Evolutionary conservation across 1,139 yeast genomes (phyloP).

Genomic region (Nakaseomyces kungkrabaensis): DNA sequence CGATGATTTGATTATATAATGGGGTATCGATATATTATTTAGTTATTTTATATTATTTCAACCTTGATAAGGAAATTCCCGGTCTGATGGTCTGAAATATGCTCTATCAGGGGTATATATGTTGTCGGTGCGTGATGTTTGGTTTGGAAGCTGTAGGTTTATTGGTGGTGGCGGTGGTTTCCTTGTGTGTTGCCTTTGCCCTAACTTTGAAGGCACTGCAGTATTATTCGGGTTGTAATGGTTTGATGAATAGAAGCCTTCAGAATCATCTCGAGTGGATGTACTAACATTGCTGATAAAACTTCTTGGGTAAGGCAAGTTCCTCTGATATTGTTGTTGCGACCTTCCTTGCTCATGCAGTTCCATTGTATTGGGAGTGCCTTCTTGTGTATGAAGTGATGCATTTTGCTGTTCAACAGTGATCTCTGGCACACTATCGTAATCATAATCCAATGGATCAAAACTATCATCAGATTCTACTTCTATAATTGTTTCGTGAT

Average conservation of each 20-base stretch:
- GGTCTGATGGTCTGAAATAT: conserved; percentile 7
- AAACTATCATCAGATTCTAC: neutral
- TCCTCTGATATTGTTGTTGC: neutral
- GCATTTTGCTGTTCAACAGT: neutral
- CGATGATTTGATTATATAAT: neutral
- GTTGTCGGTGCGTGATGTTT: neutral
- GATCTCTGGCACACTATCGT: neutral
- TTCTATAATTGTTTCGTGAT: neutral
- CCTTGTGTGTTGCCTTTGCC: neutral
- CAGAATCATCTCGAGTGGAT: neutral
- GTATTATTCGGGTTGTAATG: neutral
- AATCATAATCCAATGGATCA: neutral
- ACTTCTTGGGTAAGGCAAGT: conserved; percentile 1
- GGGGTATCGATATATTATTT: conserved; percentile 12
- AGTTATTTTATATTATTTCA: conserved; percentile 6
- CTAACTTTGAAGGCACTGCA: neutral
- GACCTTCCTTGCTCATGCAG: neutral
- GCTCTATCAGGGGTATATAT: conserved; percentile 16
- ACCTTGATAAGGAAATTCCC: neutral
- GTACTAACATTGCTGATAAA: neutral
- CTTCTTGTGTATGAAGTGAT: neutral
- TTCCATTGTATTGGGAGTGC: neutral
- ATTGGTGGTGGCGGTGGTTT: conserved; percentile 1
- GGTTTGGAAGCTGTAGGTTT: neutral
- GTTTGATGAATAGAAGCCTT: neutral